Evolutionary conservation across 306 rosid species (phyloP), one percentile per base, ranked within the genome.

Genomic region (Vachellia pachyceras): DNA sequence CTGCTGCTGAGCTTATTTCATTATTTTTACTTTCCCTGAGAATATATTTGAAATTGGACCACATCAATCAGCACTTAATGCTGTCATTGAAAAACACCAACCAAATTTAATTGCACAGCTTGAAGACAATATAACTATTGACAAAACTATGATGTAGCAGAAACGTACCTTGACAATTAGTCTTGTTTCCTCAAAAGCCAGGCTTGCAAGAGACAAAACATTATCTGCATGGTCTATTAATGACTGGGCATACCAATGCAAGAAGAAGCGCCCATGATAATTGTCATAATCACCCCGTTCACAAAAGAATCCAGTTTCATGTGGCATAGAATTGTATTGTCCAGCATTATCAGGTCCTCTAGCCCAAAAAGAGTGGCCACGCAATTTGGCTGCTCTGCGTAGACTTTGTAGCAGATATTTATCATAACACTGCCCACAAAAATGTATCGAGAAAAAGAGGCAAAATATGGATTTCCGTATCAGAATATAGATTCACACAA

Each of bases 271-370:
- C 35, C 99, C 99, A 78, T 95, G 93, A 87, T 91, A 95, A 86
- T 93, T 95, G 88, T 89, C 98, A n/a, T 95, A 95, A 82, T 93
- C 99, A 72, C 99, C 99, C 33, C 93, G 88, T 61, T 93, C 99
- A 82, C 99, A 90, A 85, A 95, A 95, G 91, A 95, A 95, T 65
- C 94, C 98, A 77, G 98, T 90, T 82, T 93, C 99, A 75, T 93
- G 95, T 17, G 99, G 98, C 90, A 86, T 87, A 72, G 99, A 95
- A 81, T 93, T 95, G 84, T 95, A 95, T 71, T 86, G 87, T 66
- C 98, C 99, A 46, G 96, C 94, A 88, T 95, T 95, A 80, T 93
- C 97, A 79, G 99, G 99, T 82, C 94, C 98, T 85, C 92, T 91
- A 44, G 90, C 99, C 99, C 99, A 95, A 72, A 90, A 93, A 71